These are phyloP conservation scores for Pseudogymnoascus sp. DNA, from an alignment of 2,329 filamentous ascomycete species.

Conservation along the genomic window DNA sequence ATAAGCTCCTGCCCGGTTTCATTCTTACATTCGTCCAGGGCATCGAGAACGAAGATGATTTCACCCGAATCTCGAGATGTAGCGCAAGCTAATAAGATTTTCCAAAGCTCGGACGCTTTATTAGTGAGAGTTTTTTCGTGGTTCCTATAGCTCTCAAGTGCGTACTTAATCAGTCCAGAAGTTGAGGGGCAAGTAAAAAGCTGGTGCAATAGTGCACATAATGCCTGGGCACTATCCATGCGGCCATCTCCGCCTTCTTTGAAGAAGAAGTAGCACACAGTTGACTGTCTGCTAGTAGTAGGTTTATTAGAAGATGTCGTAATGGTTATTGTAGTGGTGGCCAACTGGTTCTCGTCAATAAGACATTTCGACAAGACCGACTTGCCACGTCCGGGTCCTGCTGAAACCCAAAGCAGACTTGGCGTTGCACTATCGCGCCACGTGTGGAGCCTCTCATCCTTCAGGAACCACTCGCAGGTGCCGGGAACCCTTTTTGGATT, in stretches of 20 bases:
- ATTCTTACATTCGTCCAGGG: not conserved
- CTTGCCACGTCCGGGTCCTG: not conserved
- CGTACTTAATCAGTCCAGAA: not conserved
- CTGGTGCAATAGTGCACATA: not conserved
- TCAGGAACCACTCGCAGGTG: not conserved
- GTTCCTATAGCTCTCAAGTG: not conserved
- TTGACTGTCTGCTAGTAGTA: not conserved
- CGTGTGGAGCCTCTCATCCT: not conserved
- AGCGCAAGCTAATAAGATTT: not conserved
- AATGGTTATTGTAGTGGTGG: not conserved
- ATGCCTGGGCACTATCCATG: not conserved
- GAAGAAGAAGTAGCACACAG: not conserved
- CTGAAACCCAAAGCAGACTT: not conserved
- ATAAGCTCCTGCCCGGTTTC: not conserved
- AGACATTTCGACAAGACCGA: not conserved
- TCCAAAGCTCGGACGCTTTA: not conserved
- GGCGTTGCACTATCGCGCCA: not conserved
- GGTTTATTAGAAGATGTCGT: not conserved
- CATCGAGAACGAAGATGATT: not conserved
- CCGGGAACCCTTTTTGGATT: not conserved
- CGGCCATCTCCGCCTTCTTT: not conserved
- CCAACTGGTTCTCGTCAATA: not conserved
- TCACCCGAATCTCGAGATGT: not conserved
- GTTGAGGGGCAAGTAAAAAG: not conserved
- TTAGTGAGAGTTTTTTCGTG: not conserved